These are phyloP conservation scores for Typha latifolia DNA, from an alignment of 176 grass and related monocot genomes.

Conservation along the genomic window DNA sequence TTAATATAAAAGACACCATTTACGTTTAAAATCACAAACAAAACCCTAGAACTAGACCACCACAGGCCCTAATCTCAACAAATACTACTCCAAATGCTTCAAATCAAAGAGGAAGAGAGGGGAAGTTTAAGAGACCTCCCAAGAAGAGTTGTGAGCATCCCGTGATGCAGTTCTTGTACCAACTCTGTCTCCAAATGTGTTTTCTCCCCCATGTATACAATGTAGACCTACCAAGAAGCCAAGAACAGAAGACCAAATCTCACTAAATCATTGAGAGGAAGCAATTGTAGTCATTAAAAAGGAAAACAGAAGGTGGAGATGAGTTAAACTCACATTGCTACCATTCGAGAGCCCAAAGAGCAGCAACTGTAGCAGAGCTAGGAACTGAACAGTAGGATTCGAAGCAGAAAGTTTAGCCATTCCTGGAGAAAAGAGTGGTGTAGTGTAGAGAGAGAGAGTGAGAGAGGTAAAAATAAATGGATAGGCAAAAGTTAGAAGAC, in stretches of 20 bases:
- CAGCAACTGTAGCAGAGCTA: slow-evolving; percentile 25
- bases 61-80: not conserved
- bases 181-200: slow-evolving; percentile 27
- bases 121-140: slow-evolving; percentile 40
- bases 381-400: not conserved
- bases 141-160: slow-evolving; percentile 61
- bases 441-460: not conserved
- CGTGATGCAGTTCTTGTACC: slow-evolving; percentile 58
- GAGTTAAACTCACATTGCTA: slow-evolving; percentile 45
- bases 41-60: not conserved
- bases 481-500: not conserved
- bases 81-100: not conserved
- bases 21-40: not conserved
- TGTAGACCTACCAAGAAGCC: slow-evolving; percentile 50
- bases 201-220: slow-evolving; percentile 92
- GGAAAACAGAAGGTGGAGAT: not conserved
- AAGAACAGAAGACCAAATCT: not conserved
- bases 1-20: no score
- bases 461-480: not conserved
- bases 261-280: no score
- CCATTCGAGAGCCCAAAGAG: slow-evolving; percentile 30
- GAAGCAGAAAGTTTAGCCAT: not conserved
- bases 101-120: not conserved
- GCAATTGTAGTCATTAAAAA: no score
- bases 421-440: not conserved